phyloP scores from a whole-genome alignment of 306 rosid genomes.

The Hippophae rhamnoides region DNA sequence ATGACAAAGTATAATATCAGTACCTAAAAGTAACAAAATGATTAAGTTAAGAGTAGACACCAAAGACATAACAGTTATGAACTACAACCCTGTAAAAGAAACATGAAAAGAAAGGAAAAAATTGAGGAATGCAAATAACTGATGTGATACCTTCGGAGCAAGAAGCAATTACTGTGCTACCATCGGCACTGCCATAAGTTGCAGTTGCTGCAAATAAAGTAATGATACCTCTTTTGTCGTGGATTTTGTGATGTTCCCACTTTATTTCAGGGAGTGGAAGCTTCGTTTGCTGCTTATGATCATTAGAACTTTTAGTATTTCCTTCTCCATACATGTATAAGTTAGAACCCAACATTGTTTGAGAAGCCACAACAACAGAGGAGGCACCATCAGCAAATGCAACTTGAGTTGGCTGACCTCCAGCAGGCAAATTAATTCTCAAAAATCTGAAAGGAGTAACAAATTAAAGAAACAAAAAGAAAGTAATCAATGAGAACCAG shows the following conservation, averaged over 20 bases:
- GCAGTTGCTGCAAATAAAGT: constrained; percentile 73
- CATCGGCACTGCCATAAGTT: constrained; percentile 86
- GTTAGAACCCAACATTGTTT: constrained; percentile 57
- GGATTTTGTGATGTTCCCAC: constrained; percentile 84
- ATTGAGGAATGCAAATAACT: neutral
- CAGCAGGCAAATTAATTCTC: constrained; percentile 77
- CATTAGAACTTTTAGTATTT: constrained; percentile 46
- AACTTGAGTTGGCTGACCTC: constrained; percentile 85
- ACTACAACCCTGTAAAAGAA: neutral
- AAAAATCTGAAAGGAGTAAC: constrained; percentile 52
- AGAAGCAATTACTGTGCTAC: constrained; percentile 76
- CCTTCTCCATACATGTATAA: constrained; percentile 88
- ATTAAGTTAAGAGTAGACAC: constrained; percentile 19
- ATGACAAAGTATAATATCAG: constrained; percentile 92
- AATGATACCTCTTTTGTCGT: constrained; percentile 60
- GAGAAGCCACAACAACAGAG: constrained; percentile 71
- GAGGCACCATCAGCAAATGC: constrained; percentile 55
- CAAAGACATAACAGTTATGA: neutral
- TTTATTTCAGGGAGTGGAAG: constrained; percentile 92
- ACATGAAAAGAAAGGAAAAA: neutral
- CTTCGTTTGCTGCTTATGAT: constrained; percentile 50
- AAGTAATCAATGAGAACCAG: constrained; percentile 15
- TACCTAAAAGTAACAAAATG: constrained; percentile 38
- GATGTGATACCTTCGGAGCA: constrained; percentile 86
- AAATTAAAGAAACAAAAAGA: constrained; percentile 7